Percentiles rank a stretch among this genome's conserved stretches.
Evolutionary conservation across 2,329 filamentous ascomycete genomes (phyloP).

Genomic region (Akanthomyces muscarius): DNA sequence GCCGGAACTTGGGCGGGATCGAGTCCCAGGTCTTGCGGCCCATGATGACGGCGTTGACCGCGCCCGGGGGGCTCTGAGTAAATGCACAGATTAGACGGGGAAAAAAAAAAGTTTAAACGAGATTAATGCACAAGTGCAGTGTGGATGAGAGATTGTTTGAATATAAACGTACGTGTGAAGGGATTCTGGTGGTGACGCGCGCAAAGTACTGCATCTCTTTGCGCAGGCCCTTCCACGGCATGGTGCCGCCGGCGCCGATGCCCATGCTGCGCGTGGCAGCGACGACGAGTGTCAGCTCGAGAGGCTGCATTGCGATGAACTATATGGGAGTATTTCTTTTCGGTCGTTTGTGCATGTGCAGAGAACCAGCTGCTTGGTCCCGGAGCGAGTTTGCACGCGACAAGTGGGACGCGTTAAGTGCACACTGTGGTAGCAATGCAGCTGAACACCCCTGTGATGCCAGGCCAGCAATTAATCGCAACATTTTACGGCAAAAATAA

Average conservation of each 20-base stretch:
- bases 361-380: neutral
- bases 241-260: conserved; percentile 72
- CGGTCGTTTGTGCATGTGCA: neutral
- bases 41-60: conserved; percentile 83
- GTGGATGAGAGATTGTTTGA: neutral
- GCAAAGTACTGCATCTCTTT: conserved; percentile 96
- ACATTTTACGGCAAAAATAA: no score
- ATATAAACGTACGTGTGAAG: conserved; percentile 33
- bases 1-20: conserved; percentile 74
- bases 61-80: conserved; percentile 28
- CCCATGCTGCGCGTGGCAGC: conserved; percentile 88
- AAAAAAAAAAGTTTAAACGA: no score
- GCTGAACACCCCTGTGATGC: no score
- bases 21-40: conserved; percentile 95
- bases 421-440: neutral
- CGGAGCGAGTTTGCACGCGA: neutral
- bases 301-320: conserved; percentile 30
- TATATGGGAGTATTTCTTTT: neutral
- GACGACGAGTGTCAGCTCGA: conserved; percentile 82
- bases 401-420: conserved; percentile 12
- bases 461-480: neutral
- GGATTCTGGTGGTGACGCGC: conserved; percentile 72
- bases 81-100: neutral
- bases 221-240: conserved; percentile 87
- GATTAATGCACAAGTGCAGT: neutral